These are phyloP conservation scores for Xylariales sp. DNA, from an alignment of 2,329 filamentous ascomycete genomes.

Conservation along the genomic window DNA sequence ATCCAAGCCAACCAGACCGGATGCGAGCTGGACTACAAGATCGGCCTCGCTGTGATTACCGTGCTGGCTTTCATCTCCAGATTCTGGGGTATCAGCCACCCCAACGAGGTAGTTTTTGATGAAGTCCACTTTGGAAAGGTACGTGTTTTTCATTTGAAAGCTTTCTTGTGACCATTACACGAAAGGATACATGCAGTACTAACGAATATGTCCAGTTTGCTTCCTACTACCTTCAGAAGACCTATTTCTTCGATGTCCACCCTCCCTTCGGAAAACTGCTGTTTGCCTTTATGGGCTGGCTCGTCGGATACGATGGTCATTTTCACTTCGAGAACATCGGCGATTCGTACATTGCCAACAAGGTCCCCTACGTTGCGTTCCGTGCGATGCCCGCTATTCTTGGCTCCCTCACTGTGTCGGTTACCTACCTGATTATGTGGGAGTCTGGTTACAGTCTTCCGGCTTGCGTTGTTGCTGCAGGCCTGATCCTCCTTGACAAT, in stretches of 20 bases:
- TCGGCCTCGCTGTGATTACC: slow-evolving; percentile 74
- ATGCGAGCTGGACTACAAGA: slow-evolving; percentile 79
- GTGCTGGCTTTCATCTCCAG: slow-evolving; percentile 81
- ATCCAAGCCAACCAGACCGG: slow-evolving; percentile 32
- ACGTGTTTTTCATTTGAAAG: slow-evolving; percentile 13
- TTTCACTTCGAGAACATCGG: slow-evolving; percentile 99
- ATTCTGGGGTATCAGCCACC: slow-evolving; percentile 95
- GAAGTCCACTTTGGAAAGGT: slow-evolving; percentile 99
- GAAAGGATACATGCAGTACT: not conserved
- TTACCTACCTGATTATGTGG: slow-evolving; percentile 98
- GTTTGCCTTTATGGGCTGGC: slow-evolving; percentile 94
- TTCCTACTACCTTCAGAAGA: slow-evolving; percentile 85
- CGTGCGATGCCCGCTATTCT: slow-evolving; percentile 88
- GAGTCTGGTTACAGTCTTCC: slow-evolving; percentile 97
- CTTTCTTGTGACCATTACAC: not conserved
- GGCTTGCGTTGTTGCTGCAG: slow-evolving; percentile 80
- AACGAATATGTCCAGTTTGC: slow-evolving; percentile 49
- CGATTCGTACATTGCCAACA: slow-evolving; percentile 95
- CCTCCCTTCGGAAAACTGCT: slow-evolving; percentile 97
- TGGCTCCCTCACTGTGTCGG: slow-evolving; percentile 88
- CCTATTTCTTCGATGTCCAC: slow-evolving; percentile 99
- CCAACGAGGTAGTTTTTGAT: slow-evolving; percentile 96
- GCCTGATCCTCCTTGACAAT: slow-evolving; percentile 90
- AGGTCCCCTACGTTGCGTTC: slow-evolving; percentile 95
- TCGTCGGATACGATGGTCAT: slow-evolving; percentile 93